These are phyloP conservation scores for Xylaria flabelliformis DNA, from an alignment of 495 filamentous ascomycete species.

Conservation along the genomic window DNA sequence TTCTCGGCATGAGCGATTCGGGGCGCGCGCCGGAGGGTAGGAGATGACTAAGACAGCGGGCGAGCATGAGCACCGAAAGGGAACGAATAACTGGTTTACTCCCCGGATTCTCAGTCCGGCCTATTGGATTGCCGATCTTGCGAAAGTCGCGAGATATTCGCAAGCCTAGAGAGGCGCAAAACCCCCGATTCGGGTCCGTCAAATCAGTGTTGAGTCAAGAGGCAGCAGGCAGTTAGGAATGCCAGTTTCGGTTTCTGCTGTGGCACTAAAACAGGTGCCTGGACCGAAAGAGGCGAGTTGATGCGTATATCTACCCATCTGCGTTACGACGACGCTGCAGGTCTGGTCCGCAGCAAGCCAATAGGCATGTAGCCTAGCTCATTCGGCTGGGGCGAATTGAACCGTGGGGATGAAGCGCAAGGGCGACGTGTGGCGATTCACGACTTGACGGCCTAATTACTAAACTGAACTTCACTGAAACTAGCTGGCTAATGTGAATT, in stretches of 20 bases:
- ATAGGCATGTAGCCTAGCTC: constrained; percentile 19
- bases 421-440: constrained; percentile 27
- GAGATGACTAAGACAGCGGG: constrained; percentile 28
- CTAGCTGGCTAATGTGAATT: constrained; percentile 2
- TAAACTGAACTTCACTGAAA: constrained; percentile 3
- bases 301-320: constrained; percentile 2
- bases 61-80: constrained; percentile 22
- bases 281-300: constrained; percentile 18
- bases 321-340: constrained; percentile 26
- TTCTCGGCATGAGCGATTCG: constrained; percentile 24
- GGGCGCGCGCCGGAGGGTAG: constrained; percentile 3
- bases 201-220: background rate
- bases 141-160: background rate
- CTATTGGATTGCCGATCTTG: constrained; percentile 8
- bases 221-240: background rate
- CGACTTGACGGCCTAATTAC: constrained; percentile 11
- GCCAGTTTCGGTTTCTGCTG: background rate
- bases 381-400: constrained; percentile 18
- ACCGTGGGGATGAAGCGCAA: constrained; percentile 24
- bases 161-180: background rate
- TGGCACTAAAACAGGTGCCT: constrained; percentile 18
- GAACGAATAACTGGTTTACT: background rate
- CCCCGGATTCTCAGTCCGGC: constrained; percentile 24
- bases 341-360: constrained; percentile 27
- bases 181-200: background rate